phyloP scores from a whole-genome alignment of 345 rosid genomes.

The Noccaea bulbosa region DNA sequence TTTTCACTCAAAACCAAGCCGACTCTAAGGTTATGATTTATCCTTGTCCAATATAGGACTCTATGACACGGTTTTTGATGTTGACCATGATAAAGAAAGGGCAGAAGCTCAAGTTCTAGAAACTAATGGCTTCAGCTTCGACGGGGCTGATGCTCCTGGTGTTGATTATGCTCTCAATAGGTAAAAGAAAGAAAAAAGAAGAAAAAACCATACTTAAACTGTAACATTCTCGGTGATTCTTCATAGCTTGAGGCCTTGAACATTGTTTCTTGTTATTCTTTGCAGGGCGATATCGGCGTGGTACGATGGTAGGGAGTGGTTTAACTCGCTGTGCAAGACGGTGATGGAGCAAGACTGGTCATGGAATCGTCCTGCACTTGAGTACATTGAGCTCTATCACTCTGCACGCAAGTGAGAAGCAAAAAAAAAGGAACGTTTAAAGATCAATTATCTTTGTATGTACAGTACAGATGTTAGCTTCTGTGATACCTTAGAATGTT shows the following conservation, averaged over 20 bases:
- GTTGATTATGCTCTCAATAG: slow-evolving; percentile 86
- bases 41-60: slow-evolving; percentile 58
- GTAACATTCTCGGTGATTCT: neutral
- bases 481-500: slow-evolving; percentile 10
- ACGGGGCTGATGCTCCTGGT: slow-evolving; percentile 82
- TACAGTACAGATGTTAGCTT: slow-evolving; percentile 40
- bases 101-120: slow-evolving; percentile 81
- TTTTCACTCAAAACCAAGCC: slow-evolving; percentile 27
- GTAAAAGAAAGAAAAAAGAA: slow-evolving; percentile 41
- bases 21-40: neutral
- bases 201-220: neutral
- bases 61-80: slow-evolving; percentile 88
- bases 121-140: slow-evolving; percentile 91
- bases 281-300: slow-evolving; percentile 84
- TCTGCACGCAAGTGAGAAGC: slow-evolving; percentile 64
- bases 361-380: slow-evolving; percentile 97
- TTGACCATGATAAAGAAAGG: slow-evolving; percentile 84
- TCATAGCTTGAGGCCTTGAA: neutral
- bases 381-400: slow-evolving; percentile 93
- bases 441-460: slow-evolving; percentile 7
- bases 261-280: slow-evolving; percentile 7
- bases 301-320: slow-evolving; percentile 80
- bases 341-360: slow-evolving; percentile 99
- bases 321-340: slow-evolving; percentile 64
- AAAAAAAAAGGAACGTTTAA: neutral